phyloP scores from a whole-genome alignment of 2,329 filamentous ascomycete species.

The Talaromyces sp. region DNA sequence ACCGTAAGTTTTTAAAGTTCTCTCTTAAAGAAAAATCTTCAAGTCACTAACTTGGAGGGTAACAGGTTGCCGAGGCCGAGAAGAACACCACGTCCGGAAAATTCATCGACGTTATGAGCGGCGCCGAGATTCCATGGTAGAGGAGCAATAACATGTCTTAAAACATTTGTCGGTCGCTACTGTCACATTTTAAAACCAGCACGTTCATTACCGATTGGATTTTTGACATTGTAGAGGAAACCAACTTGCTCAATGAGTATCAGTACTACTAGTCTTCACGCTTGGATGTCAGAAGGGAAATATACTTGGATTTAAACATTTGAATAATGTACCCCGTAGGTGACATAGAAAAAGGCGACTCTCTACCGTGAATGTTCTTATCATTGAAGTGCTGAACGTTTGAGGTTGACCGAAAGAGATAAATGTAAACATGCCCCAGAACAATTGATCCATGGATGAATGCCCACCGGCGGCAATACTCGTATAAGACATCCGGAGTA shows the following conservation, averaged over 20 bases:
- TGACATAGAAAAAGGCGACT: too few relatives aligned
- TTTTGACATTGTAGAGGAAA: not conserved
- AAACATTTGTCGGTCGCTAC: not conserved
- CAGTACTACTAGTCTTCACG: not conserved
- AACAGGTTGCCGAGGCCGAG: constrained; percentile 2
- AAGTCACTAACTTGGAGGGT: not conserved
- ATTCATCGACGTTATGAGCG: constrained; percentile 5
- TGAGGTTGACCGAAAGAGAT: too few relatives aligned
- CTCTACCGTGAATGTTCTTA: not conserved
- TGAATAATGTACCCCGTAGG: too few relatives aligned
- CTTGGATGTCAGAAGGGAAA: not conserved
- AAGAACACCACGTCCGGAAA: constrained; percentile 7
- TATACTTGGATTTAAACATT: not conserved
- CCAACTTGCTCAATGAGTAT: not conserved
- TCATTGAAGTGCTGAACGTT: not conserved
- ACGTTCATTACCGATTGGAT: not conserved
- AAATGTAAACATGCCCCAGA: not conserved
- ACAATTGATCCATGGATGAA: too few relatives aligned
- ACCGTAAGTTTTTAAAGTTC: not conserved
- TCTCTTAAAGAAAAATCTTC: not conserved
- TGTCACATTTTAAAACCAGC: not conserved
- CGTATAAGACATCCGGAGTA: too few relatives aligned
- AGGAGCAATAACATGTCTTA: not conserved
- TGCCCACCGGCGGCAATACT: too few relatives aligned
- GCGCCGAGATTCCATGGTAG: constrained; percentile 8